Evolutionary conservation across 2,329 filamentous ascomycete genomes (phyloP), one percentile per base, ranked within the genome.

Genomic region (Aureobasidium pullulans): DNA sequence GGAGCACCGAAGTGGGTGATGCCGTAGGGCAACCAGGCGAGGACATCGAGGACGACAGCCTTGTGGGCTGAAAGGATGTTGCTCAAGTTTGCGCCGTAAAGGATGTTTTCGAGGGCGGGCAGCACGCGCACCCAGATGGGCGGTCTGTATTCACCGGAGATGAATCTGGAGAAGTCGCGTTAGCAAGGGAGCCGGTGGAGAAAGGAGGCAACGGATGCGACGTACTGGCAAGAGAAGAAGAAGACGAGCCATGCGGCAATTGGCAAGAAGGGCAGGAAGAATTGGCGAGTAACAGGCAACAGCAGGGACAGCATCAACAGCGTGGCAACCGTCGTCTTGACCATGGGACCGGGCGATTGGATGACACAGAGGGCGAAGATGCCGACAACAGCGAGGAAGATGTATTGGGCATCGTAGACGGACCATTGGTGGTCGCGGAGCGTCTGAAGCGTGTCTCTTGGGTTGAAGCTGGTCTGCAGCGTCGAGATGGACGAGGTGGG

Each of bases 111-210:
- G 64, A 97, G 83, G 16, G 93, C 90, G 4, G 93, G 93, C 37
- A 97, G 82, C 31, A 97, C 90, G 69, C 92, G 90, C 65, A 96
- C 93, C 89, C 91, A 96, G 68, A 96, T 96, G 63, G 90, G 88
- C 61, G 92, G 92, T 66, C 93, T 86, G 77, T 91, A 94, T 70
- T 93, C 88, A 66, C 85, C 83, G 39, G 90, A 88, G 66, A 96
- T 92, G 76, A 96, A 96, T 70, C 91, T 96, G 69, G 10, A 61
- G 4, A 43, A 31, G 6, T 16, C 1, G 32, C 9, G 43, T 57
- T 34, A 57, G 54, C n/a, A 2, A 15, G 8, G 16, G 32, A n/a
- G 15, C 11, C 6, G 23, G 40, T 1, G 31, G 49, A 62, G 53
- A 15, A 36, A n/a, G 4, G 7, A 8, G 6, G 29, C 1, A n/a